phyloP scores from a whole-genome alignment of 495 filamentous ascomycete species.

The Tuber microsphaerosporum region DNA sequence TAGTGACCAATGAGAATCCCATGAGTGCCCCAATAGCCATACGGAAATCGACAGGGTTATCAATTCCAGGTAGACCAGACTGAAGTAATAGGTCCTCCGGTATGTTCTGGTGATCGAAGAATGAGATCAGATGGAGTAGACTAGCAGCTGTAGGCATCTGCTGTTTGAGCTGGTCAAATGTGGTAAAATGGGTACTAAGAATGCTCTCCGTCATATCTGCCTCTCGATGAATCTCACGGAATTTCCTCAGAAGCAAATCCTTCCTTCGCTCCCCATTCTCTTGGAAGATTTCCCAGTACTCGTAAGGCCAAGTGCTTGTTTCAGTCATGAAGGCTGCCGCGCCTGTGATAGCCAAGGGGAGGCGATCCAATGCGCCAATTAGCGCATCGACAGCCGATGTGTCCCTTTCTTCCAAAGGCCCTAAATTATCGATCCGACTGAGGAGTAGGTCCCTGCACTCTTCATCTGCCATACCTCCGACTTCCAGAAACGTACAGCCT shows the following conservation, averaged over 20 bases:
- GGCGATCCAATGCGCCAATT: constrained; percentile 31
- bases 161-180: too few species aligned
- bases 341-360: constrained; percentile 41
- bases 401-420: constrained; percentile 12
- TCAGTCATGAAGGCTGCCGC: constrained; percentile 39
- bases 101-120: constrained; percentile 11
- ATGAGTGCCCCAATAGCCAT: constrained; percentile 1
- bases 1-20: background rate
- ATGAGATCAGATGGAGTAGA: too few species aligned
- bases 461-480: background rate
- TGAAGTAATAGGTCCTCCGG: constrained; percentile 25
- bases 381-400: constrained; percentile 15
- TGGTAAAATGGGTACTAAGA: too few species aligned
- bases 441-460: constrained; percentile 2
- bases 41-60: background rate
- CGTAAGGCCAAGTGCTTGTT: constrained; percentile 17
- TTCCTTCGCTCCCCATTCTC: constrained; percentile 10
- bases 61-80: background rate
- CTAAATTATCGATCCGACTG: constrained; percentile 10
- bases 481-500: background rate
- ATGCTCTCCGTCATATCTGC: constrained; percentile 21
- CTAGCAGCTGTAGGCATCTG: too few species aligned
- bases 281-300: constrained; percentile 13
- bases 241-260: constrained; percentile 10
- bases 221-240: constrained; percentile 18